phyloP scores from a whole-genome alignment of 805 yeast species.

The Grigorovia yakushimaensis region DNA sequence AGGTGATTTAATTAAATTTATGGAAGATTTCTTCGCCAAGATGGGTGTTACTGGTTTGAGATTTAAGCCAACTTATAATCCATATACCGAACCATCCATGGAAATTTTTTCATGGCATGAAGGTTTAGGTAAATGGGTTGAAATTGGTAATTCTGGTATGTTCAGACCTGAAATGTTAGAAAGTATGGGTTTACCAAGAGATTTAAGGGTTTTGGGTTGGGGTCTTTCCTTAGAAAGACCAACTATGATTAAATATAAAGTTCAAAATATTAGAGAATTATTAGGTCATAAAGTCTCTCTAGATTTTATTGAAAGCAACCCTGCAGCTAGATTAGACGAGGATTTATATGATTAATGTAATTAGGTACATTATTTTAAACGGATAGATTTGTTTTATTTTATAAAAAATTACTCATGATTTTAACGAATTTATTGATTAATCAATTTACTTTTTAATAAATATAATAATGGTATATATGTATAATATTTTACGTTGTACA shows the following conservation, averaged over 20 bases:
- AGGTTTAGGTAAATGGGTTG: slow-evolving; percentile 95
- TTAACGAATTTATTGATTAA: neutral
- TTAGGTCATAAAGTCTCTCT: slow-evolving; percentile 94
- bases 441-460: neutral
- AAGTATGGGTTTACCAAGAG: slow-evolving; percentile 94
- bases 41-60: slow-evolving; percentile 96
- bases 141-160: slow-evolving; percentile 99
- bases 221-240: slow-evolving; percentile 97
- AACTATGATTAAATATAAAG: slow-evolving; percentile 96
- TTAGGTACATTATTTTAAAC: neutral
- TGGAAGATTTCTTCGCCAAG: slow-evolving; percentile 92
- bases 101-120: slow-evolving; percentile 96
- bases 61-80: slow-evolving; percentile 98
- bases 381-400: neutral
- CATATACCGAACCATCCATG: slow-evolving; percentile 97
- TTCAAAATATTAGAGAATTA: slow-evolving; percentile 89
- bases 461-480: neutral
- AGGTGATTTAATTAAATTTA: slow-evolving; percentile 95
- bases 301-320: slow-evolving; percentile 89
- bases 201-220: slow-evolving; percentile 92
- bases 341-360: slow-evolving; percentile 34
- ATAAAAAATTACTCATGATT: neutral
- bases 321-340: slow-evolving; percentile 95
- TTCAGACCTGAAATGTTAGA: slow-evolving; percentile 99
- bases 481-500: neutral